A percentile compares a stretch with the other conserved stretches of the same genome.
Evolutionary conservation across 495 filamentous ascomycete genomes (phyloP).

Genomic region (Alectoria sarmentosa): DNA sequence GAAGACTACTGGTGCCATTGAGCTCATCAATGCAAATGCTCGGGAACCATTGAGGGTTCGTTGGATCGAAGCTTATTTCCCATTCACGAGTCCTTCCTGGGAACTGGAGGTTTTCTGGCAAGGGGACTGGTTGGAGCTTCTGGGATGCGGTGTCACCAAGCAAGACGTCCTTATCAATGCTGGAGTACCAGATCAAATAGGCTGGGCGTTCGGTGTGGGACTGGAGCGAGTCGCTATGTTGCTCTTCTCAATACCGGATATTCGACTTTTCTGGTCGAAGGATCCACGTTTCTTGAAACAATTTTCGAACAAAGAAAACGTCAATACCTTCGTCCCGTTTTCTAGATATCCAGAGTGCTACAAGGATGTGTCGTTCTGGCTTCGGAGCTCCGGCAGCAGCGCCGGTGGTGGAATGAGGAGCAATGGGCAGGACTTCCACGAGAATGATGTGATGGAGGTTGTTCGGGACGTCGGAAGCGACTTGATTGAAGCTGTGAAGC

Average conservation of each 20-base stretch:
- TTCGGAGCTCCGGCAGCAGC: slow-evolving; percentile 48
- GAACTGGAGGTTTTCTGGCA: slow-evolving; percentile 95
- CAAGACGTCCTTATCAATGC: slow-evolving; percentile 74
- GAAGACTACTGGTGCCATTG: slow-evolving; percentile 50
- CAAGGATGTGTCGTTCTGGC: slow-evolving; percentile 93
- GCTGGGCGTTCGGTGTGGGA: slow-evolving; percentile 95
- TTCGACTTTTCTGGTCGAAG: slow-evolving; percentile 92
- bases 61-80: slow-evolving; percentile 95
- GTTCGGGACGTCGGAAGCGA: slow-evolving; percentile 74
- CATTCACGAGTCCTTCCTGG: slow-evolving; percentile 91
- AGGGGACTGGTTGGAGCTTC: slow-evolving; percentile 88
- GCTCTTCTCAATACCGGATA: slow-evolving; percentile 90
- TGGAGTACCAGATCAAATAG: slow-evolving; percentile 64
- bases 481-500: slow-evolving; percentile 74
- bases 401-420: slow-evolving; percentile 45
- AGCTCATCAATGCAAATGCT: slow-evolving; percentile 37
- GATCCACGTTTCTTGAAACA: slow-evolving; percentile 78
- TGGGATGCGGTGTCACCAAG: slow-evolving; percentile 86
- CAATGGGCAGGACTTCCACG: slow-evolving; percentile 56
- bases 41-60: slow-evolving; percentile 71
- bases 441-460: slow-evolving; percentile 96
- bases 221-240: slow-evolving; percentile 95
- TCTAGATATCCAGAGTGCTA: slow-evolving; percentile 81
- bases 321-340: slow-evolving; percentile 73
- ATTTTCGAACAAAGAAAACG: slow-evolving; percentile 49